phyloP scores from a whole-genome alignment of 2,329 filamentous ascomycete genomes.

The Calonectria hawksworthii region DNA sequence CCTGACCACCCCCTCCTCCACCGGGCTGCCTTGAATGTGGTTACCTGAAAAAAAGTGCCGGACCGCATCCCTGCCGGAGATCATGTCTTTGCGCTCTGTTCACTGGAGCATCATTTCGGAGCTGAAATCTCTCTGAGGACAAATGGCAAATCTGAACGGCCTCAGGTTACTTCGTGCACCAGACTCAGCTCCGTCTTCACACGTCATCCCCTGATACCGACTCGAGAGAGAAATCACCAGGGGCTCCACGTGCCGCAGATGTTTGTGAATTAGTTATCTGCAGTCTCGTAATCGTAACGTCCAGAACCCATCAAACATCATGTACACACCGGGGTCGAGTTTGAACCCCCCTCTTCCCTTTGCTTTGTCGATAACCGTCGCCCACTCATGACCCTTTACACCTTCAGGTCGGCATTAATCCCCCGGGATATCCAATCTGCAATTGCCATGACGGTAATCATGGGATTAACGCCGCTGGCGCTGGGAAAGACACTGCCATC shows the following conservation, averaged over 20 bases:
- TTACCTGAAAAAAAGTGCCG: slow-evolving; percentile 20
- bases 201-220: slow-evolving; percentile 6
- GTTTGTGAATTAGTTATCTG: slow-evolving; percentile 1
- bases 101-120: slow-evolving; percentile 3
- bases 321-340: slow-evolving; percentile 20
- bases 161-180: neutral
- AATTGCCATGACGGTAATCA: slow-evolving; percentile 83
- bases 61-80: slow-evolving; percentile 11
- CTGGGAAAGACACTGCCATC: slow-evolving; percentile 84
- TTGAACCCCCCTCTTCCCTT: slow-evolving; percentile 3
- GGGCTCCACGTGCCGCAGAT: neutral
- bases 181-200: slow-evolving; percentile 5
- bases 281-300: slow-evolving; percentile 18
- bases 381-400: slow-evolving; percentile 23
- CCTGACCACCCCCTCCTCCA: neutral
- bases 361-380: neutral
- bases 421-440: slow-evolving; percentile 74
- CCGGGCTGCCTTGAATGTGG: neutral
- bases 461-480: slow-evolving; percentile 85
- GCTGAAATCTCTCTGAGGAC: neutral
- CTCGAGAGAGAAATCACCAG: neutral
- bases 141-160: neutral
- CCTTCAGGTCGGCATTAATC: slow-evolving; percentile 61
- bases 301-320: slow-evolving; percentile 10
- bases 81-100: slow-evolving; percentile 1